A percentile compares a stretch with the other conserved stretches of the same genome.
These are phyloP conservation scores for Boletus sp. DNA, from an alignment of 768 basidiomycete genomes.

Conservation along the genomic window DNA sequence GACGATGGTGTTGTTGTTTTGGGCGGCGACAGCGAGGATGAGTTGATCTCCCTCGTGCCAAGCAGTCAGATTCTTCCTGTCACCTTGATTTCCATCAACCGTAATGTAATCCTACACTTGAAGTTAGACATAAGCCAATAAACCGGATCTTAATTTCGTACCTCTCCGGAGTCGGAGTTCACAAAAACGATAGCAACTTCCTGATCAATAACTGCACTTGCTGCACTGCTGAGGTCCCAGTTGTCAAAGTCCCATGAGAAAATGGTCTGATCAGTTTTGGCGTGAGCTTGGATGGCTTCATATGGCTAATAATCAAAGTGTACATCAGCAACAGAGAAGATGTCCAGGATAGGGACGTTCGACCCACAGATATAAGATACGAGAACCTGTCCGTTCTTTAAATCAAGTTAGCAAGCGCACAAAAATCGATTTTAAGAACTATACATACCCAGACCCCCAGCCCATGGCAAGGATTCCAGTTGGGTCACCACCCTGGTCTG, in stretches of 20 bases:
- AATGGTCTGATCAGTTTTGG: constrained; percentile 61
- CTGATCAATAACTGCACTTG: constrained; percentile 44
- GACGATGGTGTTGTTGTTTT: constrained; percentile 76
- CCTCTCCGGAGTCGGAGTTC: constrained; percentile 82
- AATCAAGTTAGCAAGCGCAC: neutral
- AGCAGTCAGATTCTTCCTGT: constrained; percentile 40
- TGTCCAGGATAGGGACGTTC: neutral
- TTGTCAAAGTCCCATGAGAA: constrained; percentile 71
- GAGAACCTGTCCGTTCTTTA: constrained; percentile 66
- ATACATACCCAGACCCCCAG: constrained; percentile 75
- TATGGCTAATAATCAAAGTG: constrained; percentile 48
- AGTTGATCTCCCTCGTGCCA: constrained; percentile 38
- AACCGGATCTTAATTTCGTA: constrained; percentile 2
- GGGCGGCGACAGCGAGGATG: constrained; percentile 58
- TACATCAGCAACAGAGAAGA: neutral
- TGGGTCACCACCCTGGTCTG: constrained; percentile 55
- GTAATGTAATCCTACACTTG: constrained; percentile 44
- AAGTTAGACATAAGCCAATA: neutral
- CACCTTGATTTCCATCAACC: constrained; percentile 53
- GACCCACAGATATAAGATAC: constrained; percentile 70
- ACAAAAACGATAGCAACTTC: constrained; percentile 80
- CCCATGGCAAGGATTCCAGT: constrained; percentile 85
- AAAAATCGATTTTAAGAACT: neutral
- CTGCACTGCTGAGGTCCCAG: constrained; percentile 56
- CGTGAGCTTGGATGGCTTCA: constrained; percentile 75